These are phyloP conservation scores for Tetrapisispora nanseiensis DNA, from an alignment of 805 yeast genomes.

Conservation along the genomic window DNA sequence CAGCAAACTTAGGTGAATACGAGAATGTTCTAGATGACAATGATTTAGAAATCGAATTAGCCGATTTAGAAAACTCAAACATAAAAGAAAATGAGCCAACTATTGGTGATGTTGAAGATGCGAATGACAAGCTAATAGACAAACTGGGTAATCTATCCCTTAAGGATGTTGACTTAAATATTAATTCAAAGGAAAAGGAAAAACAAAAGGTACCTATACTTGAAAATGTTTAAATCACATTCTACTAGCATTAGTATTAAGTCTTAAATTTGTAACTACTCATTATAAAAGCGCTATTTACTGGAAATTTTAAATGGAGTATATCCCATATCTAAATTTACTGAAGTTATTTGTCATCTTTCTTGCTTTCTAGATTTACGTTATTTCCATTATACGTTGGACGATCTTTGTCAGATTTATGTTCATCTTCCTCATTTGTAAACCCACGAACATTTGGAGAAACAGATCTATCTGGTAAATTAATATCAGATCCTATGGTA, in stretches of 20 bases:
- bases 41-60: conserved; percentile 34
- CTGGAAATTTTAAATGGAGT: not conserved
- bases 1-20: conserved; percentile 4
- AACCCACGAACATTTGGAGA: conserved; percentile 27
- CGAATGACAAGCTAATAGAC: conserved; percentile 12
- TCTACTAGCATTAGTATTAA: no score
- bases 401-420: conserved; percentile 30
- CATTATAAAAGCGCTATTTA: not conserved
- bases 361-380: conserved; percentile 35
- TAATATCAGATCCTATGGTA: conserved; percentile 10
- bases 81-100: conserved; percentile 2
- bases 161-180: not conserved
- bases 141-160: conserved; percentile 20
- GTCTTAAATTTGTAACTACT: no score
- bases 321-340: no score
- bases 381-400: conserved; percentile 51
- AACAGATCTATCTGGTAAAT: conserved; percentile 22
- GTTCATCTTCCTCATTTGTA: conserved; percentile 19
- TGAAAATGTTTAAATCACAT: no score
- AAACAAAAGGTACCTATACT: no score
- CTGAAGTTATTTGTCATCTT: conserved; percentile 35
- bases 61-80: conserved; percentile 25
- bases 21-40: conserved; percentile 24
- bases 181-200: conserved; percentile 1
- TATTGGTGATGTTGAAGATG: not conserved